phyloP scores from a whole-genome alignment of 2,329 filamentous ascomycete species.

The Diplodia corticola region DNA sequence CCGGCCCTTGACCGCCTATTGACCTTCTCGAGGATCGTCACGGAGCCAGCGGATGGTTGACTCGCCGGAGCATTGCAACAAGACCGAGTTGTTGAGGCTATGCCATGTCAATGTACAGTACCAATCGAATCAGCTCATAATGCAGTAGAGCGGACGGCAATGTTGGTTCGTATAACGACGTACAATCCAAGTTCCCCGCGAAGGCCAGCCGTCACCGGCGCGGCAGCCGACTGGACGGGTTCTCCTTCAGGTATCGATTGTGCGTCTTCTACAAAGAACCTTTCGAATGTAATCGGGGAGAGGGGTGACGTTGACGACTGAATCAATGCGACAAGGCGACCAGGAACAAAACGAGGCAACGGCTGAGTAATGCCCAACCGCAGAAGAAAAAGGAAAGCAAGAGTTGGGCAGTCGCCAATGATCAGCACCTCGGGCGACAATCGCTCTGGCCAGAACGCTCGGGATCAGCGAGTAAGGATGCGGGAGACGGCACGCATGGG shows the following conservation, averaged over 20 bases:
- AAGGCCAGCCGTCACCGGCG: neutral
- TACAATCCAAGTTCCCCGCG: neutral
- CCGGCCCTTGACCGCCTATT: no score
- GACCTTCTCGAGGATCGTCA: no score
- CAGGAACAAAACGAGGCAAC: neutral
- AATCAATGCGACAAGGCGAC: neutral
- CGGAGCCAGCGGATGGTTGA: no score
- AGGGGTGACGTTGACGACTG: neutral
- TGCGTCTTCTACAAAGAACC: neutral
- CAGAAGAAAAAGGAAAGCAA: neutral
- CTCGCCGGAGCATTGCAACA: neutral
- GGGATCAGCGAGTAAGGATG: neutral
- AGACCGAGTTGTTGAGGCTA: no score
- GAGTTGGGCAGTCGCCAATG: neutral
- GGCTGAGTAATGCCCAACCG: neutral
- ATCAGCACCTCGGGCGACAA: neutral
- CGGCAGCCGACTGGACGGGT: neutral
- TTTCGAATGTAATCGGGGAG: neutral
- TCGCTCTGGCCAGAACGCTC: neutral
- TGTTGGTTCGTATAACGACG: neutral
- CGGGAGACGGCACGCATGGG: neutral
- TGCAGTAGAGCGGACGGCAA: neutral
- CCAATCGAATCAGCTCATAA: neutral
- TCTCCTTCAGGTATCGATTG: neutral
- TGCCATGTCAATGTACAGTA: neutral